Evolutionary conservation across 2,329 filamentous ascomycete species (phyloP).

Genomic region (Dothidotthia symphoricarpi): DNA sequence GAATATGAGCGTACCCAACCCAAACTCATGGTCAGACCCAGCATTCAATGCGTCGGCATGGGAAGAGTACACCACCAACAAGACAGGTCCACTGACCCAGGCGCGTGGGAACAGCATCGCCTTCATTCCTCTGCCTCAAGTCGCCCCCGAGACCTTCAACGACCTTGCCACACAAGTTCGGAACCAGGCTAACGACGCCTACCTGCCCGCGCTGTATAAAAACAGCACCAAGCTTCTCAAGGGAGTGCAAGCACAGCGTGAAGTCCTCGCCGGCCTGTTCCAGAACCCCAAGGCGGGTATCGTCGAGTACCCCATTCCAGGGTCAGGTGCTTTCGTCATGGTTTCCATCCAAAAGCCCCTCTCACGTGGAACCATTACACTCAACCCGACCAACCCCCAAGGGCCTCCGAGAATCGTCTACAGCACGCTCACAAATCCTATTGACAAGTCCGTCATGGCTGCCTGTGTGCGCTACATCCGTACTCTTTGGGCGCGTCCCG

Average conservation of each 20-base stretch:
- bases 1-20: constrained; percentile 23
- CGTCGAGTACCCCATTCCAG: constrained; percentile 37
- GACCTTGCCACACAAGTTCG: constrained; percentile 16
- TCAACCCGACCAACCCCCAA: constrained; percentile 29
- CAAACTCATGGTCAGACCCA: constrained; percentile 16
- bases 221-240: constrained; percentile 25
- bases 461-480: constrained; percentile 40
- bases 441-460: constrained; percentile 32
- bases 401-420: constrained; percentile 27
- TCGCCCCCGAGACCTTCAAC: constrained; percentile 19
- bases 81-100: constrained; percentile 28
- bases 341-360: constrained; percentile 40
- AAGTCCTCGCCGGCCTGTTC: constrained; percentile 26
- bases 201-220: constrained; percentile 26
- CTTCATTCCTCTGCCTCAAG: constrained; percentile 26
- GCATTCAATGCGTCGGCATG: constrained; percentile 31
- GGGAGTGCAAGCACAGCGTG: constrained; percentile 28
- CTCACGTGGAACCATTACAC: constrained; percentile 39
- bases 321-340: constrained; percentile 23
- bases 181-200: constrained; percentile 11
- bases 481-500: constrained; percentile 29
- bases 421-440: constrained; percentile 31
- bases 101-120: constrained; percentile 29
- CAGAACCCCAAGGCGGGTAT: constrained; percentile 22
- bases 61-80: constrained; percentile 25